A percentile compares a stretch with the other conserved stretches of the same genome.
Evolutionary conservation across 2,329 filamentous ascomycete genomes (phyloP).

Genomic region (Penicillium sp.): DNA sequence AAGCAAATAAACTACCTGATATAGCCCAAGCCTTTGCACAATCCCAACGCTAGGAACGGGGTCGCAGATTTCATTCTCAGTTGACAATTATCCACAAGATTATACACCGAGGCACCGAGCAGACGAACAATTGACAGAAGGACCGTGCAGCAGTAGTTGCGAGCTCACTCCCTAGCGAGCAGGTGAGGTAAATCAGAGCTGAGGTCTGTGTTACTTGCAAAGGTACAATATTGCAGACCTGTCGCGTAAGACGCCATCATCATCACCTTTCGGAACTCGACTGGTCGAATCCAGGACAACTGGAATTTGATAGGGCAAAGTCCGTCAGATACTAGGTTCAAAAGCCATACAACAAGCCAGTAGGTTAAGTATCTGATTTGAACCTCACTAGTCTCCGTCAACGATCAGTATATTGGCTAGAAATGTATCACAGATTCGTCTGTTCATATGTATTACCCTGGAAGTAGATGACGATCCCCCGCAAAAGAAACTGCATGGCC

Average conservation of each 20-base stretch:
- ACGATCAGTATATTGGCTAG: neutral
- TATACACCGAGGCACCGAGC: neutral
- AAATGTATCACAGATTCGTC: neutral
- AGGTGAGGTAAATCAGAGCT: neutral
- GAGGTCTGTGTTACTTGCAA: neutral
- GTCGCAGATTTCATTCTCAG: neutral
- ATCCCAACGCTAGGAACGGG: no score
- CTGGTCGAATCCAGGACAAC: neutral
- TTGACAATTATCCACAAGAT: neutral
- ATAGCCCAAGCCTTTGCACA: no score
- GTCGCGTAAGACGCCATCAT: neutral
- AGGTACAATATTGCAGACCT: neutral
- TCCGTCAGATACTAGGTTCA: neutral
- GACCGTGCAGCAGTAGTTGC: neutral
- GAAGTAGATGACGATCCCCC: neutral
- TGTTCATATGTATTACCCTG: neutral
- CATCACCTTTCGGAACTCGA: neutral
- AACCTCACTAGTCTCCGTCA: neutral
- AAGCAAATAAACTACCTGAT: no score
- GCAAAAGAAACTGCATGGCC: neutral
- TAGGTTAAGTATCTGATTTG: neutral
- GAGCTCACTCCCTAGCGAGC: neutral
- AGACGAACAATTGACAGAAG: neutral
- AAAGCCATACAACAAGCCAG: neutral
- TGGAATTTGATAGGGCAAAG: neutral